phyloP scores from a whole-genome alignment of 495 filamentous ascomycete genomes.

The Pseudotulostoma volvatum region DNA sequence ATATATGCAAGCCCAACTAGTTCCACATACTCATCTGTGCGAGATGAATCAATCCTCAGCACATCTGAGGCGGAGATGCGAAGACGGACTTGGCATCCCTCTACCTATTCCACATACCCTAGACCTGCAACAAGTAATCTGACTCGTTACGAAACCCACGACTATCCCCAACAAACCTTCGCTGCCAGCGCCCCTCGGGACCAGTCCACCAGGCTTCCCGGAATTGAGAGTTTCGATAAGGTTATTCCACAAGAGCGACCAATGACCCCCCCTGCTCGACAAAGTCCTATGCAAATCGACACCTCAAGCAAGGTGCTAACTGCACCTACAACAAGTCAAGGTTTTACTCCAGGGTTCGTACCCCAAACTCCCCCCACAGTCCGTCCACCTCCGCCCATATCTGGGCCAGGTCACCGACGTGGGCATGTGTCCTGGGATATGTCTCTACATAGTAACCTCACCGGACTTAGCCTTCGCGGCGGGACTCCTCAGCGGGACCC shows the following conservation, averaged over 20 bases:
- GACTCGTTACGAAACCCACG: slow-evolving; percentile 42
- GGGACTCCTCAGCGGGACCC: slow-evolving; percentile 41
- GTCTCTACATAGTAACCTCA: slow-evolving; percentile 56
- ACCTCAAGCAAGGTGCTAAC: slow-evolving; percentile 24
- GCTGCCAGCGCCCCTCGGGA: slow-evolving; percentile 31
- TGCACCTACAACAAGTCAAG: slow-evolving; percentile 16
- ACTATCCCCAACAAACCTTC: slow-evolving; percentile 33
- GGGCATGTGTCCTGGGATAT: slow-evolving; percentile 58
- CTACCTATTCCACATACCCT: slow-evolving; percentile 43
- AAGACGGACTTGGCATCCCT: slow-evolving; percentile 80
- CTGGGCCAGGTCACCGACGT: slow-evolving; percentile 41
- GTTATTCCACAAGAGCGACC: slow-evolving; percentile 39
- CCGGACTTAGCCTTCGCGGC: slow-evolving; percentile 50
- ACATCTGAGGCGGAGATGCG: slow-evolving; percentile 60
- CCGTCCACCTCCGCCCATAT: slow-evolving; percentile 31
- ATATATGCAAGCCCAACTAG: slow-evolving; percentile 57
- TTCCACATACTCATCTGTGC: slow-evolving; percentile 44
- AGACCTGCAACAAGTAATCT: slow-evolving; percentile 44
- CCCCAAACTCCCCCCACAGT: slow-evolving; percentile 28
- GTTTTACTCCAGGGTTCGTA: slow-evolving; percentile 26
- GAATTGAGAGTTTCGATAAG: slow-evolving; percentile 81
- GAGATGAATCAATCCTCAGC: slow-evolving; percentile 44
- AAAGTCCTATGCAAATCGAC: slow-evolving; percentile 57
- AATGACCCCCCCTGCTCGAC: slow-evolving; percentile 43
- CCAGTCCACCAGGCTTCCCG: slow-evolving; percentile 52